phyloP scores from a whole-genome alignment of 2,329 filamentous ascomycete genomes.

The Aspergillus eucalypticola region DNA sequence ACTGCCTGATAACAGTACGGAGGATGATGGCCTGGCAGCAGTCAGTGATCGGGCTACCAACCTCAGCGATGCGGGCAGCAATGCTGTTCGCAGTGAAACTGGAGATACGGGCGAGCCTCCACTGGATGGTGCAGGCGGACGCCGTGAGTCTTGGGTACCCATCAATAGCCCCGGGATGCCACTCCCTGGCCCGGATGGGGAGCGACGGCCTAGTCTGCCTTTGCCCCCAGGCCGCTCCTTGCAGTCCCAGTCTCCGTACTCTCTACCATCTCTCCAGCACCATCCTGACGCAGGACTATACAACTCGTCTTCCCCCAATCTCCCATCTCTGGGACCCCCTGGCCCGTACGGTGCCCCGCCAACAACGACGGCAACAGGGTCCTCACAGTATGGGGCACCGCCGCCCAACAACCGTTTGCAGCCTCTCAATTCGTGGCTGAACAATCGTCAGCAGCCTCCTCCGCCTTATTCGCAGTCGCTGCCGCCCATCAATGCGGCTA shows the following conservation, averaged over 20 bases:
- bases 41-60: constrained; percentile 34
- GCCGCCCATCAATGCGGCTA: constrained; percentile 38
- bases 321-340: constrained; percentile 32
- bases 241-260: constrained; percentile 38
- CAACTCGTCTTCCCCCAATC: constrained; percentile 33
- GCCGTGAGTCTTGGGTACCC: constrained; percentile 46
- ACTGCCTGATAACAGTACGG: constrained; percentile 32
- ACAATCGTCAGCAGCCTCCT: constrained; percentile 33
- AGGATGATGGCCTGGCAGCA: constrained; percentile 34
- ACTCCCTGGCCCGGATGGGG: constrained; percentile 32
- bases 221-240: constrained; percentile 36
- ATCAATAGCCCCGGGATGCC: constrained; percentile 41
- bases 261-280: constrained; percentile 38
- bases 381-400: constrained; percentile 28
- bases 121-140: constrained; percentile 33
- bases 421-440: constrained; percentile 43
- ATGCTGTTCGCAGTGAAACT: constrained; percentile 43
- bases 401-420: constrained; percentile 38
- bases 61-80: constrained; percentile 43
- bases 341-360: constrained; percentile 25
- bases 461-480: constrained; percentile 41
- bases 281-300: constrained; percentile 34
- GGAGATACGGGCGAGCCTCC: constrained; percentile 34
- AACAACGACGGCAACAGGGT: constrained; percentile 22
- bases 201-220: constrained; percentile 42